These are phyloP conservation scores for Dacryopinax primogenitus DNA, from an alignment of 768 basidiomycete genomes.

Conservation along the genomic window DNA sequence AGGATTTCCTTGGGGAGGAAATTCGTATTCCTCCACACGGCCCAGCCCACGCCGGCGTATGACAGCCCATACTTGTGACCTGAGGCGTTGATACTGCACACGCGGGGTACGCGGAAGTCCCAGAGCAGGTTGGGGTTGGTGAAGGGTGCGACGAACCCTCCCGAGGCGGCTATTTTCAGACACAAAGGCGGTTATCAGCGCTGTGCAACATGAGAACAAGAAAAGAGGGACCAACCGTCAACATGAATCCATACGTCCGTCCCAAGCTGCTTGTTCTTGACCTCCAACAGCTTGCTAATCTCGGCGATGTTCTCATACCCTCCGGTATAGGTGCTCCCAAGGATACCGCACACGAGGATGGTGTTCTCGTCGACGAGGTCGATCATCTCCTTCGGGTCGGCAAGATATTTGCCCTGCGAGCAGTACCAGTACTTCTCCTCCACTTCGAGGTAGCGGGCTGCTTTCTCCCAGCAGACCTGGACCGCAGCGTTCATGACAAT, in stretches of 20 bases:
- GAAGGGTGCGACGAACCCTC: slow-evolving; percentile 29
- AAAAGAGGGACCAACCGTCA: slow-evolving; percentile 20
- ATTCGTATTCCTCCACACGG: slow-evolving; percentile 22
- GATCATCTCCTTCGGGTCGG: slow-evolving; percentile 25
- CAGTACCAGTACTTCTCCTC: slow-evolving; percentile 26
- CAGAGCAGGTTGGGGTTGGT: slow-evolving; percentile 22
- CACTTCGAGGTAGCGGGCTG: slow-evolving; percentile 22
- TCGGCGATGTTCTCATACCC: not conserved
- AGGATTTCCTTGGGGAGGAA: slow-evolving; percentile 27
- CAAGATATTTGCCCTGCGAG: slow-evolving; percentile 20
- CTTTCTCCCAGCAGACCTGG: slow-evolving; percentile 27
- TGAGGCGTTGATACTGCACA: slow-evolving; percentile 27
- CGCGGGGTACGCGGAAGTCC: slow-evolving; percentile 24
- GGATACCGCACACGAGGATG: slow-evolving; percentile 21
- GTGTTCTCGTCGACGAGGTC: slow-evolving; percentile 29
- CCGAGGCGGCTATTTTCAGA: slow-evolving; percentile 20
- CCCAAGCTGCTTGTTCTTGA: slow-evolving; percentile 27
- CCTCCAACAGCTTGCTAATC: slow-evolving; percentile 20
- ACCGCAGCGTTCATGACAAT: slow-evolving; percentile 23
- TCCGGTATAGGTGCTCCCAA: slow-evolving; percentile 18
- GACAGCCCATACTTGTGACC: slow-evolving; percentile 21
- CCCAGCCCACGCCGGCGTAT: slow-evolving; percentile 26
- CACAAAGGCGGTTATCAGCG: not conserved
- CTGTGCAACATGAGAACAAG: not conserved
- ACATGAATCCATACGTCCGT: slow-evolving; percentile 29